These are phyloP conservation scores for Amoebophrya sp. DNA, from an alignment of 169 alveolate genomes.

Conservation along the genomic window DNA sequence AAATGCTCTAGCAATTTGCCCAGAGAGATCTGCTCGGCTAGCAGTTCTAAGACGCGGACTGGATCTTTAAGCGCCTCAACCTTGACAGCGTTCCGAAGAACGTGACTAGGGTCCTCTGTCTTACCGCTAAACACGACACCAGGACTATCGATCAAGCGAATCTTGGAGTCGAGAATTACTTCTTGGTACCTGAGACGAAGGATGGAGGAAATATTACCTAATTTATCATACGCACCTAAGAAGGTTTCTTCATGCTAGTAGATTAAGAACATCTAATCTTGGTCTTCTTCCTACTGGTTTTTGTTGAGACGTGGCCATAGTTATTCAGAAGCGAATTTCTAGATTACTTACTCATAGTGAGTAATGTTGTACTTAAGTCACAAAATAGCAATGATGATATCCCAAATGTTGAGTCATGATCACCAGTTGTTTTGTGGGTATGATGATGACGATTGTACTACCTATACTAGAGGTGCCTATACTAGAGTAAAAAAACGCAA, in stretches of 20 bases:
- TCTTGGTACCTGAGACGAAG: slow-evolving; percentile 58
- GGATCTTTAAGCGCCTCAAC: slow-evolving; percentile 78
- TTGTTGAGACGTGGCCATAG: neutral
- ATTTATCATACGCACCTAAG: too few species aligned
- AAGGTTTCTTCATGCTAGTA: too few species aligned
- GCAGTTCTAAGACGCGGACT: slow-evolving; percentile 68
- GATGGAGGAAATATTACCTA: too few species aligned
- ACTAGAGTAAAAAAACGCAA: neutral
- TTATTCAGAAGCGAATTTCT: neutral
- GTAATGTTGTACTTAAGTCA: neutral
- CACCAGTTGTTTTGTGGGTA: neutral
- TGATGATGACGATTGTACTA: neutral
- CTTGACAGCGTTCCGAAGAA: slow-evolving; percentile 73
- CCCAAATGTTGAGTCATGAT: neutral
- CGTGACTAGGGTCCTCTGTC: slow-evolving; percentile 59
- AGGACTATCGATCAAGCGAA: slow-evolving; percentile 85
- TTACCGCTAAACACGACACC: slow-evolving; percentile 79
- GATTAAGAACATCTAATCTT: too few species aligned
- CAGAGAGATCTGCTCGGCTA: slow-evolving; percentile 35
- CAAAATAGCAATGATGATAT: neutral
- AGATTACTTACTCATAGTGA: neutral
- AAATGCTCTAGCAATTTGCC: neutral
- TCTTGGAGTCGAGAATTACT: slow-evolving; percentile 74
- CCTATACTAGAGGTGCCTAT: too few species aligned
- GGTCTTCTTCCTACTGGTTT: too few species aligned